phyloP scores from a whole-genome alignment of 176 grass and related monocot species.

The Triticum aestivum region DNA sequence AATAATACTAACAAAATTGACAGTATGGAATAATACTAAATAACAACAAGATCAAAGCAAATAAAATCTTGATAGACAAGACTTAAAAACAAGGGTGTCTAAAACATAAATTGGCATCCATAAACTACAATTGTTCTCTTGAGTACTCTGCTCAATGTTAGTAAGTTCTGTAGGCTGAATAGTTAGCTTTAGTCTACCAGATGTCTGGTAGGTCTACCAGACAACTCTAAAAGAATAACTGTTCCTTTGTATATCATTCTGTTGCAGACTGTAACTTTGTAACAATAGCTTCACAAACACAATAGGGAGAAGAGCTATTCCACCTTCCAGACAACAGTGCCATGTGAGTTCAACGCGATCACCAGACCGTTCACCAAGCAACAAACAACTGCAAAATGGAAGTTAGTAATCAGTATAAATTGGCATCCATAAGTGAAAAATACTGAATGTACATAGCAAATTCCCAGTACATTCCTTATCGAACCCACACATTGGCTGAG shows the following conservation, averaged over 20 bases:
- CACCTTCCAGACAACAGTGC: slow-evolving; percentile 86
- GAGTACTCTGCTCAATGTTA: background rate
- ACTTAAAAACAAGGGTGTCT: background rate
- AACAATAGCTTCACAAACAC: slow-evolving; percentile 5
- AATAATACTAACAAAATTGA: background rate
- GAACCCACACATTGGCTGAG: too few species aligned
- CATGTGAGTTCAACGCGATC: slow-evolving; percentile 57
- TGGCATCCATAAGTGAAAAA: background rate
- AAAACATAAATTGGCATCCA: background rate
- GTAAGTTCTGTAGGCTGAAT: background rate
- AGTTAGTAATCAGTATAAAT: slow-evolving; percentile 30
- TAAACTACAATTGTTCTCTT: background rate
- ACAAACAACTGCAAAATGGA: slow-evolving; percentile 67
- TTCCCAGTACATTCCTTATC: background rate
- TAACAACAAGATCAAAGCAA: background rate
- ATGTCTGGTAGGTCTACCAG: background rate
- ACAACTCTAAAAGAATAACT: background rate
- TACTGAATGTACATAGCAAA: background rate
- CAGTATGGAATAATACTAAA: slow-evolving; percentile 5
- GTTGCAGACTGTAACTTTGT: background rate
- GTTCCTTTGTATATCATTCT: background rate
- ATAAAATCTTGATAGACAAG: background rate
- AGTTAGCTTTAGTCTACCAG: background rate
- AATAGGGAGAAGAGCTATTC: background rate
- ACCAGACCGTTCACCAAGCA: slow-evolving; percentile 88